A percentile compares a stretch with the other conserved stretches of the same genome.
These are phyloP conservation scores for Skeletonema potamos DNA, from an alignment of 108 stramenopile genomes.

Conservation along the genomic window DNA sequence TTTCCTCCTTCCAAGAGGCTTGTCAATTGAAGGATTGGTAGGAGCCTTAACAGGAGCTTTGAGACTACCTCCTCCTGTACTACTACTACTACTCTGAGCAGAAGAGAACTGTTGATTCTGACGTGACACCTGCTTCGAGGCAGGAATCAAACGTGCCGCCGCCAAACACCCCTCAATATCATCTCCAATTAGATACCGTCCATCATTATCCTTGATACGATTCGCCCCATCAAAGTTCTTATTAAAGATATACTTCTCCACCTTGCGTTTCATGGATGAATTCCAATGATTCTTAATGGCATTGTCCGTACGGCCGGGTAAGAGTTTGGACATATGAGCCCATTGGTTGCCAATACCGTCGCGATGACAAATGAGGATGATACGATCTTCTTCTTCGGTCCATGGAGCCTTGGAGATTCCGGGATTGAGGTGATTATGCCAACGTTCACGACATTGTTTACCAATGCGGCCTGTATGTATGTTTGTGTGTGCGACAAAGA, in stretches of 20 bases:
- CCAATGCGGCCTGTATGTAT: conserved; percentile 85
- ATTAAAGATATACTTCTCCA: conserved; percentile 75
- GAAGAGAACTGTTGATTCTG: not conserved
- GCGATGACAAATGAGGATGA: conserved; percentile 78
- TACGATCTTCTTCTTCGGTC: conserved; percentile 87
- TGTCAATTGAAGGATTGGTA: not conserved
- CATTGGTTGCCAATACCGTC: conserved; percentile 85
- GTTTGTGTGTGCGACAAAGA: conserved; percentile 44
- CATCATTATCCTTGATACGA: conserved; percentile 45
- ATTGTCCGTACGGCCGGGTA: conserved; percentile 95
- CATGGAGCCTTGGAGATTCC: conserved; percentile 87
- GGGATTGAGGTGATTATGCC: conserved; percentile 99
- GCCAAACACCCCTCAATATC: conserved; percentile 76
- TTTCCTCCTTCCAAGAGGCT: not conserved
- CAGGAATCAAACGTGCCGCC: conserved; percentile 27
- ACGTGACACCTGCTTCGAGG: not conserved
- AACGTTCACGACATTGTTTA: conserved; percentile 99
- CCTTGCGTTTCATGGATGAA: conserved; percentile 89
- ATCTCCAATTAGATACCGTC: conserved; percentile 61
- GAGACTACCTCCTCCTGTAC: not conserved
- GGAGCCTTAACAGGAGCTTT: not conserved
- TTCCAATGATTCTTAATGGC: conserved; percentile 98
- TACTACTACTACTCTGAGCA: not conserved
- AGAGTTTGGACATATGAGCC: conserved; percentile 90
- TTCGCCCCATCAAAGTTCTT: conserved; percentile 45